Conservation (phyloP, 345 rosid species). For the Salix viminalis region DNA sequence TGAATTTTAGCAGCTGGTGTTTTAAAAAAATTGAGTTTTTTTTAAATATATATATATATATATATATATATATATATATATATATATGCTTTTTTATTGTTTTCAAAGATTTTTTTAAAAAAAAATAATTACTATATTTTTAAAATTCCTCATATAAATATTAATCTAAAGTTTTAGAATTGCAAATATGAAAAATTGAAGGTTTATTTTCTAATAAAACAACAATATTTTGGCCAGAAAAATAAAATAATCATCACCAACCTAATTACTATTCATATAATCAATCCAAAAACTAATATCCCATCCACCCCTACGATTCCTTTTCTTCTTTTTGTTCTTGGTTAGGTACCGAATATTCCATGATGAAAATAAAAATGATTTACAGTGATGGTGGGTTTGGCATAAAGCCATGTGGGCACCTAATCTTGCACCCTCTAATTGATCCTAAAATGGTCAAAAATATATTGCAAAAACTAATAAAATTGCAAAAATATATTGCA, state of each 20-base stretch:
- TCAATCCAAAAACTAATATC: background rate
- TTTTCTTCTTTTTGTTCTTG: background rate
- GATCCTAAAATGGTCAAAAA: constrained; percentile 8
- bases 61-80: no score
- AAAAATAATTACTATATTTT: fast-evolving
- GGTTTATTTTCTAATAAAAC: no score
- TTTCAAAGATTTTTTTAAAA: no score
- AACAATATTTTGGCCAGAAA: background rate
- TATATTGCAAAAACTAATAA: background rate
- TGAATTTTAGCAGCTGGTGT: no score
- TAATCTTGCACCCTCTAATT: constrained; percentile 12
- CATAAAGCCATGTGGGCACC: constrained; percentile 38
- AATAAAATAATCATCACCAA: background rate
- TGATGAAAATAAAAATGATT: constrained; percentile 21
- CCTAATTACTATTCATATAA: background rate
- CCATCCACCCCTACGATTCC: background rate
- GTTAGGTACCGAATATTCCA: background rate
- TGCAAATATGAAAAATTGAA: no score
- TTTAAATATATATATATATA: no score
- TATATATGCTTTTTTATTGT: no score
- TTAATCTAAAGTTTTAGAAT: no score
- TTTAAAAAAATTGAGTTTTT: no score
- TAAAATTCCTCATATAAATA: no score
- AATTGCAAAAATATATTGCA: constrained; percentile 7
- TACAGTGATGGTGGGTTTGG: constrained; percentile 21